Base-by-base conservation (phyloP, 768 basidiomycete genomes). In the Nidularia sp. region DNA sequence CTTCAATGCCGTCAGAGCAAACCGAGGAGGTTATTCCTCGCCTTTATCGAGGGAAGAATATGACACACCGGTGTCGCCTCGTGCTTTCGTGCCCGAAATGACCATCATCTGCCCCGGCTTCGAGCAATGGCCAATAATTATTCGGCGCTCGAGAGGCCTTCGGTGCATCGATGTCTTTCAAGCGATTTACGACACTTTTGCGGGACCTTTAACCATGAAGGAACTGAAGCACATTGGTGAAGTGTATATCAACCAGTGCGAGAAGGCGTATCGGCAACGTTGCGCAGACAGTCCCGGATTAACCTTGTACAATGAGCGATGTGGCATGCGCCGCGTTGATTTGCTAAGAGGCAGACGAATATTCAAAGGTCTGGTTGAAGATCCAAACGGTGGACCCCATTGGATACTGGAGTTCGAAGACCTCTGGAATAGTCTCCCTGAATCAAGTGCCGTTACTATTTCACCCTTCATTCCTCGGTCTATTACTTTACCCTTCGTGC, bases 251-350 rank as follows among this genome's bases (percentile, higher is more conserved):
- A 60, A 63, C 25, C 66, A 67, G 25, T 79, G 76, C 58, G 64
- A 68, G 29, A 66, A 56, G 1, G 71, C 75, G 0, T 84, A 79
- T 56, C 65, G 70, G 35, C 72, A 76, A 49, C 70, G 80, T 46
- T 80, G 79, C 60, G 60, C 64, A 34, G 72, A 77, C 46, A 66
- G 68, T 33, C 71, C 72, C 1, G 74, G 73, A 32, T 56, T 75
- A 47, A 65, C 69, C 12, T 69, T 69, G 49, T 70, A 64, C 49
- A 77, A 75, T 52, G 71, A 73, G 54, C 63, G 66, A 33, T 65
- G 73, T 45, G 84, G 84, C 5, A 71, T 83, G 65, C 70, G 75
- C 49, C 75, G 85, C n/a, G 75, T 85, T 46, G 85, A 86, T 53
- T 61, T 81, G 33, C 64, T 86, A 50, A 60, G 70, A 22, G 79